Percentiles rank a stretch among this genome's conserved stretches.
These are phyloP conservation scores for Chlorella variabilis DNA, from an alignment of 163 green algal genomes.

Conservation along the genomic window DNA sequence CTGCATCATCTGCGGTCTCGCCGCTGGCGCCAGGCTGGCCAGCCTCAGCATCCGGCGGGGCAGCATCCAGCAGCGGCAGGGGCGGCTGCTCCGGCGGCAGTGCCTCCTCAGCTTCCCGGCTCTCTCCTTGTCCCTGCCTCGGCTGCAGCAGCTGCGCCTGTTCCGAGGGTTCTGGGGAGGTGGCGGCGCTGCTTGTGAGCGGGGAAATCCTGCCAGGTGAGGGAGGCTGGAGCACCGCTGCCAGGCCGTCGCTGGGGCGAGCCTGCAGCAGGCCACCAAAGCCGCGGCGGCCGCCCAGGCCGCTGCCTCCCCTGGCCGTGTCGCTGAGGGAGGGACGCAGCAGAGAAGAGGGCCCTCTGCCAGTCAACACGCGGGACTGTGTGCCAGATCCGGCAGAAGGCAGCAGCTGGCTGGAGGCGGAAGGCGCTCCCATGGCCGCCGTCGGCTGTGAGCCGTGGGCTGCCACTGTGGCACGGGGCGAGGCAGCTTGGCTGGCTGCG, in stretches of 20 bases:
- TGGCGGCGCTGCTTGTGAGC: not conserved
- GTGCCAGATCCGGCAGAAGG: too few relatives aligned
- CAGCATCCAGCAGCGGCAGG: not conserved
- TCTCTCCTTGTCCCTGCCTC: not conserved
- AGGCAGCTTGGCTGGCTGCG: not conserved
- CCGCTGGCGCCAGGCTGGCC: not conserved
- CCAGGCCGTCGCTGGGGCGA: not conserved
- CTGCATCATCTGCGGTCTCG: not conserved
- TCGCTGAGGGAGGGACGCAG: too few relatives aligned
- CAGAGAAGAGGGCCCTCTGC: too few relatives aligned
- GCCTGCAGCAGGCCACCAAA: not conserved
- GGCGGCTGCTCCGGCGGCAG: too few relatives aligned
- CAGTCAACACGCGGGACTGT: not conserved
- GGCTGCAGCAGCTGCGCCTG: not conserved
- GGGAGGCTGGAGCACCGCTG: not conserved
- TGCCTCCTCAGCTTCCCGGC: not conserved
- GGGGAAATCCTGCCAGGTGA: constrained; percentile 19
- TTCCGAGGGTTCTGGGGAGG: not conserved
- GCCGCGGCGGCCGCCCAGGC: not conserved
- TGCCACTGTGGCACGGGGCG: too few relatives aligned
- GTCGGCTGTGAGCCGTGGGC: too few relatives aligned
- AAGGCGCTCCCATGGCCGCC: too few relatives aligned
- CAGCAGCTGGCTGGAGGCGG: not conserved
- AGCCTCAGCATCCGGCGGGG: not conserved
- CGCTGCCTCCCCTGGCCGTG: not conserved